Conservation (phyloP, 2,329 filamentous ascomycete genomes). For the Fusarium goolgardi region DNA sequence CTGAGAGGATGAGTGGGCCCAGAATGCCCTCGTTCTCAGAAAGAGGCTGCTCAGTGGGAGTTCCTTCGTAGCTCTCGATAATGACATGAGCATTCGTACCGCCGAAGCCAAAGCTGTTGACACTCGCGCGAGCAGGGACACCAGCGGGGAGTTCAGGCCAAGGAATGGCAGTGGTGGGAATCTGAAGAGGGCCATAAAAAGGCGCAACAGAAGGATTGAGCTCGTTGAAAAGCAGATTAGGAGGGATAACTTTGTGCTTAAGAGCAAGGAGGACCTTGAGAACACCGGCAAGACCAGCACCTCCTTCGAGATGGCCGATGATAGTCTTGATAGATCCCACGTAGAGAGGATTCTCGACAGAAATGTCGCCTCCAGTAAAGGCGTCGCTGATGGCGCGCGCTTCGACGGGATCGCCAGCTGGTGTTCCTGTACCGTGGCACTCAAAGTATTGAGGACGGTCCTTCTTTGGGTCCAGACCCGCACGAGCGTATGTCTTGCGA, state of each 20-base stretch:
- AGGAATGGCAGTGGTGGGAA: neutral
- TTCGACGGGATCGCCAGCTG: slow-evolving; percentile 47
- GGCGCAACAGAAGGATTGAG: slow-evolving; percentile 7
- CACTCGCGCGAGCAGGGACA: slow-evolving; percentile 3
- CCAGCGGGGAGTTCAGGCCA: slow-evolving; percentile 6
- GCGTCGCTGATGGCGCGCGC: neutral
- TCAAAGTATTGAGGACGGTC: slow-evolving; percentile 20
- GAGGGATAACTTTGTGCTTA: neutral
- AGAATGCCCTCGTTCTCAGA: neutral
- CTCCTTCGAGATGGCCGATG: slow-evolving; percentile 23
- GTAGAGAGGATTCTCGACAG: slow-evolving; percentile 5
- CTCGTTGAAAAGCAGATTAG: slow-evolving; percentile 4
- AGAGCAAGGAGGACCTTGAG: neutral
- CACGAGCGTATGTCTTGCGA: neutral
- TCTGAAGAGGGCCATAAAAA: neutral
- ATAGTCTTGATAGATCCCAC: slow-evolving; percentile 30
- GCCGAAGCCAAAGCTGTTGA: slow-evolving; percentile 17
- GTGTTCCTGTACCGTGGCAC: slow-evolving; percentile 59
- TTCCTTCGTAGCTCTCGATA: slow-evolving; percentile 6
- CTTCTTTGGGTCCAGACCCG: neutral
- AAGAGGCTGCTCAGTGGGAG: neutral
- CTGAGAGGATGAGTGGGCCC: neutral
- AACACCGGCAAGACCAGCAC: slow-evolving; percentile 11
- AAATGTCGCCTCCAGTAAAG: neutral
- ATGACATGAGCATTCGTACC: slow-evolving; percentile 32